Evolutionary conservation across 2,329 filamentous ascomycete genomes (phyloP), one percentile per base, ranked within the genome.

Genomic region (Fusarium sp.): DNA sequence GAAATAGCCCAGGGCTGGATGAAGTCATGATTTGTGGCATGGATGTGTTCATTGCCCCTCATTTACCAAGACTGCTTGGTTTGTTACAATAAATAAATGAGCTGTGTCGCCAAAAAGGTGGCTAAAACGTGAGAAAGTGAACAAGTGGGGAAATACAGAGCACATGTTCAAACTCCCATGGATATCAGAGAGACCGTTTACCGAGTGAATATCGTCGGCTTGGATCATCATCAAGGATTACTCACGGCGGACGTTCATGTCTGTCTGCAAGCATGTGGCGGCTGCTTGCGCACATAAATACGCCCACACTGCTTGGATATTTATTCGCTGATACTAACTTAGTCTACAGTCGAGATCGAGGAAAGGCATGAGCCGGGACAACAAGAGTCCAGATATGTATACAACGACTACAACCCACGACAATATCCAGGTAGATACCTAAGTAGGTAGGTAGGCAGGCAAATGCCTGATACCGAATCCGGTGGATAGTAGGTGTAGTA

Each of bases 1-100:
- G 58, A 74, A 69, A 63, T 73, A 69, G n/a, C 11, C 46, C 29
- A 48, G 72, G 73, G 75, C 66, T 76, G 62, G 66, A 76, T 77
- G 70, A 77, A 77, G 73, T 76, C 69, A 74, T 77, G 58, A 60
- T 51, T 55, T 44, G 57, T 37, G 58, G 61, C 49, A 62, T 49
- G 44, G 44, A 29, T 46, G 41, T 48, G 63, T 66, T 51, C 56
- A 41, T 62, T 55, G 64, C 46, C 54, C 66, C 71, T 67, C 69
- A 61, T 52, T 52, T 48, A 44, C 14, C n/a, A 33, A 38, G 19
- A 38, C 45, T 29, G 37, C 9, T 16, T 33, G 25, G 25, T 21
- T 29, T 52, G 19, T 38, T 21, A 25, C 16, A 44, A 44, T 44
- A 27, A 52, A 39, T 39, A n/a, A n/a, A 54, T 29, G 19, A 27